Conservation (phyloP, 2,329 filamentous ascomycete species). For the Arthrobotrys musiformis region DNA sequence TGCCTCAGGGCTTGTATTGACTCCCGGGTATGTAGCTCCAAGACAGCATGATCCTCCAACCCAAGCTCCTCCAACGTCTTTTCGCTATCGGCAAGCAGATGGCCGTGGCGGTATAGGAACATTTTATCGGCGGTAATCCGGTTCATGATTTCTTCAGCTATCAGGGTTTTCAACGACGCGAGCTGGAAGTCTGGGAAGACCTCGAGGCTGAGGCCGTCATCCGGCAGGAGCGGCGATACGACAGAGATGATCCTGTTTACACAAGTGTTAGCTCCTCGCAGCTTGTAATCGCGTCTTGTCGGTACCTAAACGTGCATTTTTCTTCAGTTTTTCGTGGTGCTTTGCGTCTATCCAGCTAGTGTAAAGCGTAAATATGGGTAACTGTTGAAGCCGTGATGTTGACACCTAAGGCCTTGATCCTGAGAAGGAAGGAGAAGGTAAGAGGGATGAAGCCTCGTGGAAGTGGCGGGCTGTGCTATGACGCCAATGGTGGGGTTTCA, state of each 20-base stretch:
- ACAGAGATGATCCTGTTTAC: constrained; percentile 33
- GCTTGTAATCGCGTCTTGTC: neutral
- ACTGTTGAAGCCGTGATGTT: neutral
- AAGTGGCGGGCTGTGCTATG: constrained; percentile 45
- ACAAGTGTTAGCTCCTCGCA: neutral
- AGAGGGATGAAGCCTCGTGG: neutral
- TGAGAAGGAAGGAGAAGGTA: too few relatives aligned
- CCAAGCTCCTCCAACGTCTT: constrained; percentile 84
- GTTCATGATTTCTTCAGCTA: constrained; percentile 79
- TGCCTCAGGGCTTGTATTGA: constrained; percentile 61
- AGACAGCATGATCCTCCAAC: constrained; percentile 89
- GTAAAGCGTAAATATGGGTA: neutral
- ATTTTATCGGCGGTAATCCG: constrained; percentile 79
- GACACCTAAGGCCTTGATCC: neutral
- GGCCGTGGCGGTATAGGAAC: constrained; percentile 85
- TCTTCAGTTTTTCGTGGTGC: neutral
- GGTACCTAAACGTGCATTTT: constrained; percentile 20
- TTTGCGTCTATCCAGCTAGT: neutral
- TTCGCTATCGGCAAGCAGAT: constrained; percentile 77
- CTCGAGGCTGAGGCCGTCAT: constrained; percentile 68
- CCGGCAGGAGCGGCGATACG: constrained; percentile 21
- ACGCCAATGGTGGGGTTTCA: constrained; percentile 51
- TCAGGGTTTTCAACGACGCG: constrained; percentile 84
- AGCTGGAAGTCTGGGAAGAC: constrained; percentile 84
- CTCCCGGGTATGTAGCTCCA: constrained; percentile 81